A percentile compares a stretch with the other conserved stretches of the same genome.
Conservation (phyloP, 2,329 filamentous ascomycete genomes). For the Chalara sp. region DNA sequence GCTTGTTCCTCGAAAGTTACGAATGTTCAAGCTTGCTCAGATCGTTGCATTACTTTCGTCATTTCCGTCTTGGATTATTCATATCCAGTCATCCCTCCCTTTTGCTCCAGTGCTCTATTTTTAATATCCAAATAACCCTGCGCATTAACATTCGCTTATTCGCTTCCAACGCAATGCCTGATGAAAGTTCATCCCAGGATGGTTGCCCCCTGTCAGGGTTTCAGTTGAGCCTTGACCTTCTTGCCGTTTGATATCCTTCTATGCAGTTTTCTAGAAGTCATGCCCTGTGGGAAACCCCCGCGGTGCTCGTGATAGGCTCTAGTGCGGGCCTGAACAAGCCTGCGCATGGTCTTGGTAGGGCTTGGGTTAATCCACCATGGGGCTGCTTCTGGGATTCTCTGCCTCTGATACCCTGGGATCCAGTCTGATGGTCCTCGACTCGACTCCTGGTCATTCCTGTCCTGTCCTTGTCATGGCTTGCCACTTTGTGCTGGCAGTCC, state of each 20-base stretch:
- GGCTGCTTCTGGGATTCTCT: too few species aligned
- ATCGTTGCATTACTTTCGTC: constrained; percentile 12
- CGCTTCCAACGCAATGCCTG: not conserved
- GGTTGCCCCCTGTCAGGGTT: not conserved
- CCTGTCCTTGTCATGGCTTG: too few species aligned
- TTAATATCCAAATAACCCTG: constrained; percentile 6
- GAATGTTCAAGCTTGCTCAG: not conserved
- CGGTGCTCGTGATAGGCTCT: too few species aligned
- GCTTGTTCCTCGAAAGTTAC: too few species aligned
- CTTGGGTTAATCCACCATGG: too few species aligned
- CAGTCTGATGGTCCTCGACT: too few species aligned
- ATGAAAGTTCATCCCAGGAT: constrained; percentile 1
- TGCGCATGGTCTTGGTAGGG: too few species aligned
- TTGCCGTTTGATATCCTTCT: constrained; percentile 19
- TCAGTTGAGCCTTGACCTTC: constrained; percentile 3
- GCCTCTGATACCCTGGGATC: too few species aligned
- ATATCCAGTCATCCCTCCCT: constrained; percentile 5
- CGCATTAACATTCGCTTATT: constrained; percentile 3
- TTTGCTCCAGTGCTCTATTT: constrained; percentile 5
- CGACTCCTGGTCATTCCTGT: too few species aligned
- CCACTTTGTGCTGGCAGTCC: too few species aligned
- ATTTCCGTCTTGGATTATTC: constrained; percentile 5
- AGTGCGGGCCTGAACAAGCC: too few species aligned
- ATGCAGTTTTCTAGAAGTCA: constrained; percentile 19
- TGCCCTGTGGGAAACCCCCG: constrained; percentile 7